A percentile compares a stretch with the other conserved stretches of the same genome.
Conservation (phyloP, 2,329 filamentous ascomycete genomes). For the Coleophoma eucalyptorum region DNA sequence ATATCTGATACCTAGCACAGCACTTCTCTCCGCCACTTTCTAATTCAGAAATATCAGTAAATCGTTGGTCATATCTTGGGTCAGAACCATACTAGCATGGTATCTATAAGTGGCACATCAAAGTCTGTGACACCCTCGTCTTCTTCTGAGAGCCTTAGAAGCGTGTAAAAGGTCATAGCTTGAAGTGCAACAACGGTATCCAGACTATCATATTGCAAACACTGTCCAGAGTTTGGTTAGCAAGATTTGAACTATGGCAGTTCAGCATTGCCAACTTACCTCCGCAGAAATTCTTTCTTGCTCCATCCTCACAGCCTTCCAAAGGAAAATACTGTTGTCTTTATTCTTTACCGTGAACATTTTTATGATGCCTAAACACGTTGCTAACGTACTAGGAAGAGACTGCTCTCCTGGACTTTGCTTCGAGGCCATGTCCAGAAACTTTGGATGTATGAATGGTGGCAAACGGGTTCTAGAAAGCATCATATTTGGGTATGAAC, state of each 20-base stretch:
- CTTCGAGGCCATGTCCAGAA: neutral
- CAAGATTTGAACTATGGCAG: too few relatives aligned
- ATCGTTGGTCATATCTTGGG: too few relatives aligned
- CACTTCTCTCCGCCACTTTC: too few relatives aligned
- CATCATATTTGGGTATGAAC: slow-evolving; percentile 16
- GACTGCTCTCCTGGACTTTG: neutral
- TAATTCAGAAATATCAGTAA: too few relatives aligned
- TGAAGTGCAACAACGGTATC: neutral
- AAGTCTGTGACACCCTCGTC: neutral
- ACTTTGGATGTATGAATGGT: slow-evolving; percentile 15
- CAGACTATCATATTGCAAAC: neutral
- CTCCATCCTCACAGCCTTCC: slow-evolving; percentile 13
- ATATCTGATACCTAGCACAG: too few relatives aligned
- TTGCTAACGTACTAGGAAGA: slow-evolving; percentile 6
- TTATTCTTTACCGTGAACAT: slow-evolving; percentile 11
- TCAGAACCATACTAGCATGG: neutral
- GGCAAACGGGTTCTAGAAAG: slow-evolving; percentile 4
- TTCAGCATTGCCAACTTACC: slow-evolving; percentile 2
- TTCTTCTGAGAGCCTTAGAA: neutral
- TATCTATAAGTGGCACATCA: neutral
- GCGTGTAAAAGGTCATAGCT: neutral
- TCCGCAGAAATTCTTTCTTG: slow-evolving; percentile 12
- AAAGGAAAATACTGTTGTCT: slow-evolving; percentile 10
- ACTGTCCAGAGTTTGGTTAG: neutral
- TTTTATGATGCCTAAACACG: slow-evolving; percentile 8